Evolutionary conservation across 2,329 filamentous ascomycete species (phyloP).

Genomic region (Biscogniauxia marginata): DNA sequence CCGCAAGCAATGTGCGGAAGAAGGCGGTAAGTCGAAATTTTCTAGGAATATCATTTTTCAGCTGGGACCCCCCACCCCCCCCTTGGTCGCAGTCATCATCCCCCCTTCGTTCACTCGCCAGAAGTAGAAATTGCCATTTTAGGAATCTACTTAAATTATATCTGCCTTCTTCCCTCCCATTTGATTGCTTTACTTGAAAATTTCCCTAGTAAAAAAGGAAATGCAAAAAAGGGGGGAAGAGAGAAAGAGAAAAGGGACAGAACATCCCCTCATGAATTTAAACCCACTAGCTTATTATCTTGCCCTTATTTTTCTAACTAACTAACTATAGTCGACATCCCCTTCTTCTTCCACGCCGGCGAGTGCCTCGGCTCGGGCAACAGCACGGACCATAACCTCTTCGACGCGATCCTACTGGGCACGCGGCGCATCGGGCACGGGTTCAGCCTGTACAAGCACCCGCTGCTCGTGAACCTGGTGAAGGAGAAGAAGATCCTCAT

Average conservation of each 20-base stretch:
- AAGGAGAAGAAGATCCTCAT: conserved; percentile 85
- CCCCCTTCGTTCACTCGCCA: neutral
- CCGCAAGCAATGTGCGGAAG: conserved; percentile 75
- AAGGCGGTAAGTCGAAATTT: conserved; percentile 40
- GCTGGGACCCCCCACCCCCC: neutral
- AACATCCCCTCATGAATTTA: too few species aligned
- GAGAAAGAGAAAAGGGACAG: too few species aligned
- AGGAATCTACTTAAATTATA: neutral
- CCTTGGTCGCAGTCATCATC: neutral
- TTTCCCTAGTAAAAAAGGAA: too few species aligned
- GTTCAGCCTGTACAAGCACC: conserved; percentile 88
- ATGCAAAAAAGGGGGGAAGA: too few species aligned
- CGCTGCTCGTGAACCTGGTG: conserved; percentile 81
- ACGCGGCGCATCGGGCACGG: conserved; percentile 88
- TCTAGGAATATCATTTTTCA: neutral
- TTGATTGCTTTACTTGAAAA: neutral
- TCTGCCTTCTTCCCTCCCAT: neutral
- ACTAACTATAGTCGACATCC: conserved; percentile 67
- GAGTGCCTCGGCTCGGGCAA: conserved; percentile 81
- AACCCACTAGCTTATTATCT: too few species aligned
- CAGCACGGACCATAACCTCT: conserved; percentile 76
- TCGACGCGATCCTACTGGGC: conserved; percentile 82
- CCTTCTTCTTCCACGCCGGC: conserved; percentile 95
- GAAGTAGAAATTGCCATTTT: neutral
- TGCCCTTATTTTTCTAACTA: neutral